Conservation (phyloP, 805 yeast species). For the Vanderwaltozyma verrucispora region DNA sequence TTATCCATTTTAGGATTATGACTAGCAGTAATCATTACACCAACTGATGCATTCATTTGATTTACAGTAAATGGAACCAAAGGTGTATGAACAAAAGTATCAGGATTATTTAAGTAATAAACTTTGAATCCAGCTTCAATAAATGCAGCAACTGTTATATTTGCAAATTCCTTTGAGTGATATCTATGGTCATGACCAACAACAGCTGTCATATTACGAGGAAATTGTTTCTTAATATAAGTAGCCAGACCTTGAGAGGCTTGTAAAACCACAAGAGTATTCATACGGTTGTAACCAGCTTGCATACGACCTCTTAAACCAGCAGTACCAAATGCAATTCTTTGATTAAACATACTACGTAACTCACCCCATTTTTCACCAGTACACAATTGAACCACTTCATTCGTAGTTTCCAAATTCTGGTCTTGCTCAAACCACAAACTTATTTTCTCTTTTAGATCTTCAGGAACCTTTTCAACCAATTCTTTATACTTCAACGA, state of each 20-base stretch:
- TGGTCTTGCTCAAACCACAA: conserved; percentile 27
- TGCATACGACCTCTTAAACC: conserved; percentile 84
- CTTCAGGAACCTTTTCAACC: conserved; percentile 5
- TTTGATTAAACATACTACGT: conserved; percentile 38
- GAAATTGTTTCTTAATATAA: conserved; percentile 31
- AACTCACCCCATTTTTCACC: conserved; percentile 34
- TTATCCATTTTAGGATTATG: conserved; percentile 81
- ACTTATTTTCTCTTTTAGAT: conserved; percentile 9
- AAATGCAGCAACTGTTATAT: conserved; percentile 67
- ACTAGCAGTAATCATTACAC: conserved; percentile 89
- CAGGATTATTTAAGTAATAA: conserved; percentile 36
- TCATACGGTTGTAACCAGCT: conserved; percentile 85
- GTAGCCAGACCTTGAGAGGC: conserved; percentile 75
- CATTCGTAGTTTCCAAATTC: conserved; percentile 40
- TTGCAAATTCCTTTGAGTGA: conserved; percentile 71
- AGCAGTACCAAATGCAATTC: conserved; percentile 87
- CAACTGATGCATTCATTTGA: conserved; percentile 51
- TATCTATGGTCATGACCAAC: conserved; percentile 89
- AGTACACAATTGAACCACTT: conserved; percentile 39
- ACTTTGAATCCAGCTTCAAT: conserved; percentile 59
- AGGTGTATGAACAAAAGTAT: conserved; percentile 64
- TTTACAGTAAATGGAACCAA: conserved; percentile 84
- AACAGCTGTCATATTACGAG: conserved; percentile 35
- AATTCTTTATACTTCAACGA: not conserved
- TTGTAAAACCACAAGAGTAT: conserved; percentile 78